Base-by-base conservation (phyloP, 2,329 filamentous ascomycete genomes). In the Colletotrichum ledebouriae region DNA sequence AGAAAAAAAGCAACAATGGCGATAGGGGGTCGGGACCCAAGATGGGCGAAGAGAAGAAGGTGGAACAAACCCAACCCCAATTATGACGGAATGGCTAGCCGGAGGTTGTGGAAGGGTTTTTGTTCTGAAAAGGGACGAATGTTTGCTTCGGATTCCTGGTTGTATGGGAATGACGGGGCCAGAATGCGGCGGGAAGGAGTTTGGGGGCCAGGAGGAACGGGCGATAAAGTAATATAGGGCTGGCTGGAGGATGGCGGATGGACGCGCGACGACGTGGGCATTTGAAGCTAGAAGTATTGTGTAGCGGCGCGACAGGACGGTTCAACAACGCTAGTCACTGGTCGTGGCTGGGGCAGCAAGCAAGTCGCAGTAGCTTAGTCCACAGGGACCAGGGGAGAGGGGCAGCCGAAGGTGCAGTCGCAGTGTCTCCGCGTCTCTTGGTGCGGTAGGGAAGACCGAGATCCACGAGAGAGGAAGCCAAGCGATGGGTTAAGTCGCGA, bases 211-310 rank as follows among this genome's bases (percentile, higher is more conserved):
- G 47, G 53, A 59, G 61, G 33, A 60, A 59, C 41, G 61, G 41
- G 29, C 42, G 55, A 49, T 65, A 50, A 60, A 65, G 47, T 65
- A 65, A 65, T 68, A 65, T 68, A 68, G 65, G 65, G 65, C 65
- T 68, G 65, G 65, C 65, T 68, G 65, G 65, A 55, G 33, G 55
- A 59, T 55, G 61, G 65, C 47, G 58, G 49, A 59, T 53, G 64
- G 53, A 37, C 37, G 56, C 33, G 47, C 34, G 3, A 29, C 60
- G 61, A 59, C 63, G 33, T 67, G 64, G 42, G 59, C 64, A 63
- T 46, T 34, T 34, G 64, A 58, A 39, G 25, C 59, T 67, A 52
- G 59, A 25, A 52, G 25, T 29, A 25, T 6, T 46, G 13, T 17
- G 22, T 44, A 64, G 49, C 49, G 49, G 29, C 59, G 59, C 59